Evolutionary conservation across 148 eudicot genomes (phyloP).

Genomic region (Camellia japonica): DNA sequence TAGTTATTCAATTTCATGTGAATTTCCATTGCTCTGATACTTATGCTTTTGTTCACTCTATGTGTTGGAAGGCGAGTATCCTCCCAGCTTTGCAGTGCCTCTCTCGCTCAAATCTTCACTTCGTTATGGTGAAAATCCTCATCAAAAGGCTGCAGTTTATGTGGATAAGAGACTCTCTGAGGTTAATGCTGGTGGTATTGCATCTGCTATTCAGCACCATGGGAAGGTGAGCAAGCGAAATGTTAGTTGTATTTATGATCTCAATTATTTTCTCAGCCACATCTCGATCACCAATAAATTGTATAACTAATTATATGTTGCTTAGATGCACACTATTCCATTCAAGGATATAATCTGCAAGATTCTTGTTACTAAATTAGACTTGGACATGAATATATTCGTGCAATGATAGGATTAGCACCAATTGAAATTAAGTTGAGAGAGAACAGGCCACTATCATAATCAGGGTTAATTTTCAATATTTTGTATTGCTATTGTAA

Average conservation of each 20-base stretch:
- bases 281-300: not conserved
- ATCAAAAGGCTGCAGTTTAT: conserved; percentile 95
- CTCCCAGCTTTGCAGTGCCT: conserved; percentile 75
- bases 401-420: too few relatives aligned
- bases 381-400: too few relatives aligned
- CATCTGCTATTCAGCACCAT: conserved; percentile 90
- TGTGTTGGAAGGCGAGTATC: conserved; percentile 62
- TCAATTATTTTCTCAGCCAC: not conserved
- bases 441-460: too few relatives aligned
- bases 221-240: conserved; percentile 72
- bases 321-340: not conserved
- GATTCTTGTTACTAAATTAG: not conserved
- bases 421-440: too few relatives aligned
- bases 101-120: conserved; percentile 68
- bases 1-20: not conserved
- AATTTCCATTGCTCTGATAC: not conserved
- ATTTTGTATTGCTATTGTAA: not conserved
- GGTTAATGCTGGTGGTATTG: conserved; percentile 91
- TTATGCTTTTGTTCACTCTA: conserved; percentile 1
- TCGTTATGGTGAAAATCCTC: conserved; percentile 99
- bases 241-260: not conserved
- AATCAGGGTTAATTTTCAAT: conserved; percentile 1
- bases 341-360: not conserved
- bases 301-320: not conserved
- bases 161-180: conserved; percentile 87